phyloP scores from a whole-genome alignment of 73 alveolate genomes.

The Tetrahymena borealis region DNA sequence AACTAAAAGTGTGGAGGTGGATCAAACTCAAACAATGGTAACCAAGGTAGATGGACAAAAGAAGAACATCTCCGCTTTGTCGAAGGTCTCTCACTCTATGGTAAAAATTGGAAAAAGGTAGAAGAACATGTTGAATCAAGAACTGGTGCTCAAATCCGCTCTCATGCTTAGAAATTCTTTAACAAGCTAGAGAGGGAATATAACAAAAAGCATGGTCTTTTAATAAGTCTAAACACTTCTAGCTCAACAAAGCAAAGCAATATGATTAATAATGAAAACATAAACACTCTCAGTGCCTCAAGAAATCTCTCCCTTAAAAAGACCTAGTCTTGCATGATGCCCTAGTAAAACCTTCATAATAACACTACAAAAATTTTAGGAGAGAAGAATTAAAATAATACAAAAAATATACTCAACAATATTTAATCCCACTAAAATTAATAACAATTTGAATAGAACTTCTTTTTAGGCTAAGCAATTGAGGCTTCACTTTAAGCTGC shows the following conservation, averaged over 20 bases:
- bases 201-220: not conserved
- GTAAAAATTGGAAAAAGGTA: conserved; percentile 71
- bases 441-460: not conserved
- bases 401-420: not conserved
- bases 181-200: conserved; percentile 50
- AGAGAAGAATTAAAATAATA: not conserved
- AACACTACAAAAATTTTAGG: not conserved
- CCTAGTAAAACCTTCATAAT: not conserved
- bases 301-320: not conserved
- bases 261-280: not conserved
- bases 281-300: not conserved
- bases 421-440: not conserved
- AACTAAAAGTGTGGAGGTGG: not conserved
- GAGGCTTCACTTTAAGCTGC: not conserved
- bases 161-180: conserved; percentile 77
- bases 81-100: conserved; percentile 63
- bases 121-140: conserved; percentile 69
- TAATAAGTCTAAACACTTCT: not conserved
- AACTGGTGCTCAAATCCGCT: conserved; percentile 60
- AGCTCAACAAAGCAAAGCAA: not conserved
- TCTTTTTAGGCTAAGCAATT: not conserved
- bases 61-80: conserved; percentile 67
- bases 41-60: conserved; percentile 67
- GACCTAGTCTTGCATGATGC: not conserved
- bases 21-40: not conserved